Percentiles rank a stretch among this genome's conserved stretches.
Evolutionary conservation across 345 rosid species (phyloP).

Genomic region (Salix koriyanagi): DNA sequence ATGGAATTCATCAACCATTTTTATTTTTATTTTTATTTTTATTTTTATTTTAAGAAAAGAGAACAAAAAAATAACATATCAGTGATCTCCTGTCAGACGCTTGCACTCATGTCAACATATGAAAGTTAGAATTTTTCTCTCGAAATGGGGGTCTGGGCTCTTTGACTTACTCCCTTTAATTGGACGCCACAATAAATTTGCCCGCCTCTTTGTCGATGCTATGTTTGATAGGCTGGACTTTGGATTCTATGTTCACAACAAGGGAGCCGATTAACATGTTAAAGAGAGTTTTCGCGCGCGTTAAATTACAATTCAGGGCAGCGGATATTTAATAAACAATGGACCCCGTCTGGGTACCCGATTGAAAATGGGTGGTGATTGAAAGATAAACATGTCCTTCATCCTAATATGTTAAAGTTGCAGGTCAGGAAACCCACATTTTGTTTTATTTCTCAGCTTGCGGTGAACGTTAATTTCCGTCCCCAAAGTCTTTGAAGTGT

Average conservation of each 20-base stretch:
- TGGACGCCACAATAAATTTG: neutral
- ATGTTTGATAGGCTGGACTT: neutral
- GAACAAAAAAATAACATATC: too few species aligned
- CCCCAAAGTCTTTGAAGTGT: too few species aligned
- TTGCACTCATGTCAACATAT: neutral
- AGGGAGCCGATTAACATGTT: neutral
- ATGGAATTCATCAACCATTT: too few species aligned
- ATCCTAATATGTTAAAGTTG: too few species aligned
- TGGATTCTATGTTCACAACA: neutral
- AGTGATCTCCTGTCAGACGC: neutral
- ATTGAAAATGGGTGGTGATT: too few species aligned
- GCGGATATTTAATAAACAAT: neutral
- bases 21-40: too few species aligned
- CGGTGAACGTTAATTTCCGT: too few species aligned
- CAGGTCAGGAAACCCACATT: too few species aligned
- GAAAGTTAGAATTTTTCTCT: neutral
- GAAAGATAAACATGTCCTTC: too few species aligned
- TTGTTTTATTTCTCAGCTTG: too few species aligned
- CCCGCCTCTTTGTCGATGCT: neutral
- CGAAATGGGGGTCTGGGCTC: neutral
- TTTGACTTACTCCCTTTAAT: neutral
- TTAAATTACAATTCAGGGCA: neutral
- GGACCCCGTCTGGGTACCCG: too few species aligned
- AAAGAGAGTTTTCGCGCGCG: neutral
- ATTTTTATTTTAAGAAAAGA: too few species aligned